Base-by-base conservation (phyloP, 1,139 yeast genomes). In the Tardiomyces depauwii region DNA sequence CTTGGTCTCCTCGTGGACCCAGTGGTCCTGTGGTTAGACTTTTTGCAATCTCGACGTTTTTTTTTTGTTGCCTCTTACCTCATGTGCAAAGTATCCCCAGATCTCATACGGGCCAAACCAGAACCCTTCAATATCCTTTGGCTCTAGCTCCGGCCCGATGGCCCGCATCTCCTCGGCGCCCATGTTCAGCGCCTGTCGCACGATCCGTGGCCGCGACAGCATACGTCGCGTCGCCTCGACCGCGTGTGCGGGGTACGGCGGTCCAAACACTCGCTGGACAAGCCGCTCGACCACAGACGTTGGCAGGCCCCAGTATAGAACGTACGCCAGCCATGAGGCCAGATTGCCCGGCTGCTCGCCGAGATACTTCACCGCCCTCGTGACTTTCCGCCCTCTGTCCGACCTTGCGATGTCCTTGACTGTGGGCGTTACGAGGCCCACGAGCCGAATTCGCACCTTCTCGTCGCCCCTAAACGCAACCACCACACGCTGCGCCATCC, bases 351-450 rank as follows among this genome's bases (percentile, higher is more conserved):
- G 45, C 28, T 43, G 36, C 7, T 39, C 32, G n/a, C 16, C 19
- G n/a, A 36, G n/a, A 12, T 23, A n/a, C 40, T 16, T 18, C 30
- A 38, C 48, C 5, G 74, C 47, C 21, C 53, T 48, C 2, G 65
- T 57, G 42, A 79, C 63, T 14, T 53, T 43, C 2, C 56, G 54
- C 0, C 88, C 88, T 18, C 76, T 73, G 11, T 61, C 64, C 2
- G 82, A 76, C 41, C 62, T 59, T 16, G 74, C 74, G 36, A 81
- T 76, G 51, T 79, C 79, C 21, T 70, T 66, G 18, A 81, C 68
- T 0, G 88, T 79, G 1, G 88, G 88, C 41, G 82, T 79, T 14
- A 80, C 64, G 46, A 81, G 62, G 0, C 85, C 85, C n/a, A 73
- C 68, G 47, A 78, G 70, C 45, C 47, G 54, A 11, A 65, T 52